Evolutionary conservation across 495 filamentous ascomycete species (phyloP).

Genomic region (Penicillium pulvis): DNA sequence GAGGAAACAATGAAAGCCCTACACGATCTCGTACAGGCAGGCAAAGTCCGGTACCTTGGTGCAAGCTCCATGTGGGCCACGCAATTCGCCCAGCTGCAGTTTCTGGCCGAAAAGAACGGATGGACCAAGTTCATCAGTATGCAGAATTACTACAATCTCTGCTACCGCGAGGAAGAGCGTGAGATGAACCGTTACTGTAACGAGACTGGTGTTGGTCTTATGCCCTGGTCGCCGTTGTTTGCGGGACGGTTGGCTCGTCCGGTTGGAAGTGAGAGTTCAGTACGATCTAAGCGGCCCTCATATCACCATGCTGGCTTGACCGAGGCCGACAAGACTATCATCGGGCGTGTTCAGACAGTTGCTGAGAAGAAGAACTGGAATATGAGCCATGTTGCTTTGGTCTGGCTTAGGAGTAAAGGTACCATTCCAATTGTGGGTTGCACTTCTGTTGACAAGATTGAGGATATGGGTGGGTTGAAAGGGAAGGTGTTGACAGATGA

Average conservation of each 20-base stretch:
- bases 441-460: slow-evolving; percentile 52
- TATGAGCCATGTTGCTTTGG: slow-evolving; percentile 62
- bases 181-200: slow-evolving; percentile 57
- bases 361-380: slow-evolving; percentile 55
- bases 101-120: slow-evolving; percentile 49
- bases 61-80: slow-evolving; percentile 37
- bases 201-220: slow-evolving; percentile 17
- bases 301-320: background rate
- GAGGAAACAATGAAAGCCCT: slow-evolving; percentile 78
- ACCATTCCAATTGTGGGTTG: slow-evolving; percentile 63
- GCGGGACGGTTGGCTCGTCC: slow-evolving; percentile 44
- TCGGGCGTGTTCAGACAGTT: slow-evolving; percentile 58
- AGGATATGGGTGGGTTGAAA: slow-evolving; percentile 50
- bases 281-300: slow-evolving; percentile 36
- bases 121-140: slow-evolving; percentile 70
- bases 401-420: slow-evolving; percentile 56
- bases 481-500: slow-evolving; percentile 53
- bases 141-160: slow-evolving; percentile 69
- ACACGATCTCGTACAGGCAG: slow-evolving; percentile 64
- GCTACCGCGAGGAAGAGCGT: slow-evolving; percentile 69
- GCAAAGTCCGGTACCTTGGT: slow-evolving; percentile 71
- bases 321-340: slow-evolving; percentile 41
- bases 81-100: slow-evolving; percentile 25
- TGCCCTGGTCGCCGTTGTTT: slow-evolving; percentile 47
- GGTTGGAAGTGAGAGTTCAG: background rate